A percentile compares a stretch with the other conserved stretches of the same genome.
These are phyloP conservation scores for Metschnikowia lachancei DNA, from an alignment of 805 yeast genomes.

Conservation along the genomic window DNA sequence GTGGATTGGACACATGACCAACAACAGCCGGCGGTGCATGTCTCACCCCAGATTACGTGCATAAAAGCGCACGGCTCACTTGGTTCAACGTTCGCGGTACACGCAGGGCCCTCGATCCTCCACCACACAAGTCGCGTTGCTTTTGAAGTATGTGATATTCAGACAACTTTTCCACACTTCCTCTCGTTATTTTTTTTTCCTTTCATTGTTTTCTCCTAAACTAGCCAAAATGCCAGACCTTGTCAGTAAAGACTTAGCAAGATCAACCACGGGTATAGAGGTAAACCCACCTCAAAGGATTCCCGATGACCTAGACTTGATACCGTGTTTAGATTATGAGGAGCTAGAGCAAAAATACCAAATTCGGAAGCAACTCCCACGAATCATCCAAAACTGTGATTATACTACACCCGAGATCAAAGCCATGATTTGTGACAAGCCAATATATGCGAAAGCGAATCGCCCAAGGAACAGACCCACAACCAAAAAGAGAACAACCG, in stretches of 20 bases:
- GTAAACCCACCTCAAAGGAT: neutral
- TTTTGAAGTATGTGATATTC: neutral
- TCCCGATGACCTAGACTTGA: conserved; percentile 20
- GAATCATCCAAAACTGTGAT: conserved; percentile 37
- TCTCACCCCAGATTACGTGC: conserved; percentile 8
- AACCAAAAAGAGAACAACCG: conserved; percentile 6
- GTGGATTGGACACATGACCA: neutral
- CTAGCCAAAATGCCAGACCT: conserved; percentile 11
- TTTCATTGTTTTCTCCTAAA: neutral
- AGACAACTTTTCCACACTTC: neutral
- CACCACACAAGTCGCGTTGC: conserved; percentile 1
- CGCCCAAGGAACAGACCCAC: conserved; percentile 16
- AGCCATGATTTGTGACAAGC: conserved; percentile 35
- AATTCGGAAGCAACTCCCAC: conserved; percentile 40
- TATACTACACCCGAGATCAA: conserved; percentile 37
- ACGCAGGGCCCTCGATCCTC: conserved; percentile 6
- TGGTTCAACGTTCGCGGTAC: conserved; percentile 1
- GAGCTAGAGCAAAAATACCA: conserved; percentile 33
- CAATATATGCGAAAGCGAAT: conserved; percentile 41
- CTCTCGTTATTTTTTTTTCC: neutral
- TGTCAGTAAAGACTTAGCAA: conserved; percentile 11
- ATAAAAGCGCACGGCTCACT: neutral
- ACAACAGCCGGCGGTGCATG: neutral
- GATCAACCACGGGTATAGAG: neutral
- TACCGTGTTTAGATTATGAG: conserved; percentile 33